Conservation (phyloP, 257 asterid genomes). For the Solanum pennellii region DNA sequence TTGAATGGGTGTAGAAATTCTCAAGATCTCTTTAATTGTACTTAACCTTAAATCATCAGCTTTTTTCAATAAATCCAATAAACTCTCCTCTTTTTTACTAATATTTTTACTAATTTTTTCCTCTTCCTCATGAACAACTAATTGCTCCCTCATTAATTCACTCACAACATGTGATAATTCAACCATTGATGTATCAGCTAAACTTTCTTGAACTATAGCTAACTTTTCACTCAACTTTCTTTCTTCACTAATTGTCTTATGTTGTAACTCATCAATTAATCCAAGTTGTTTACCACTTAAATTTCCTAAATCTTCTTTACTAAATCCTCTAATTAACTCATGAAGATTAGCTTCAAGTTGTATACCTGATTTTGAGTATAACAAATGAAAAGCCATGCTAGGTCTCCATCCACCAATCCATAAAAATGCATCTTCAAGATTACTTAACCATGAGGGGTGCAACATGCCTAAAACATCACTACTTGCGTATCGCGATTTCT, state of each 20-base stretch:
- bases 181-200: slow-evolving; percentile 47
- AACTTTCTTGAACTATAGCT: slow-evolving; percentile 48
- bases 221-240: slow-evolving; percentile 34
- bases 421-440: slow-evolving; percentile 52
- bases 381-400: slow-evolving; percentile 50
- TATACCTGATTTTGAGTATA: slow-evolving; percentile 51
- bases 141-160: slow-evolving; percentile 21
- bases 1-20: slow-evolving; percentile 30
- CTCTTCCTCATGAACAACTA: background rate
- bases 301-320: slow-evolving; percentile 25
- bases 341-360: slow-evolving; percentile 42
- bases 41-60: slow-evolving; percentile 53
- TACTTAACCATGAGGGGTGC: slow-evolving; percentile 50
- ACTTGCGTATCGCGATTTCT: slow-evolving; percentile 24
- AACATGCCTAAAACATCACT: slow-evolving; percentile 26
- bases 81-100: slow-evolving; percentile 28
- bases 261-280: slow-evolving; percentile 31
- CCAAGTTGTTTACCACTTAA: slow-evolving; percentile 25
- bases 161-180: slow-evolving; percentile 32
- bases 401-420: slow-evolving; percentile 92
- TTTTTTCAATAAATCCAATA: slow-evolving; percentile 20
- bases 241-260: slow-evolving; percentile 28
- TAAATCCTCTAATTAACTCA: slow-evolving; percentile 29
- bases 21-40: slow-evolving; percentile 28
- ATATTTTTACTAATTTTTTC: slow-evolving; percentile 6